Conservation (phyloP, 108 stramenopile genomes). For the Skeletonema menzelii region DNA sequence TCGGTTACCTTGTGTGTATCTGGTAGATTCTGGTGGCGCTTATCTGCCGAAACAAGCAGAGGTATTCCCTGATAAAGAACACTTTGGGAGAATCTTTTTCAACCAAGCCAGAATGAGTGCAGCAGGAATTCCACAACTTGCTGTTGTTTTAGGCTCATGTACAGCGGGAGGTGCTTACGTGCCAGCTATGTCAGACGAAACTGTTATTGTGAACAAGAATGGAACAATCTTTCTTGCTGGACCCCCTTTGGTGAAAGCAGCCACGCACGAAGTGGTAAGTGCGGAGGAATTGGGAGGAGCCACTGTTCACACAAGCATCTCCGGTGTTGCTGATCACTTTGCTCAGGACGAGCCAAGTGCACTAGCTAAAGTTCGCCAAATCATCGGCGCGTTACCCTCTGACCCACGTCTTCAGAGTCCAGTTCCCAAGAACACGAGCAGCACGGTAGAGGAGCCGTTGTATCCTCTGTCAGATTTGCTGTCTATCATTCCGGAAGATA, state of each 20-base stretch:
- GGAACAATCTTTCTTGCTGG: conserved; percentile 99
- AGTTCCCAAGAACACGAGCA: conserved; percentile 30
- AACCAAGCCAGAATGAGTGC: conserved; percentile 95
- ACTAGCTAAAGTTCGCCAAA: conserved; percentile 77
- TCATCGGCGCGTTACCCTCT: conserved; percentile 68
- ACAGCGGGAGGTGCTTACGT: conserved; percentile 99
- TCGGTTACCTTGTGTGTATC: conserved; percentile 93
- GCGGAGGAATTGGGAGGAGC: conserved; percentile 98
- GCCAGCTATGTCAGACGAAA: conserved; percentile 98
- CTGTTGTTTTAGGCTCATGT: conserved; percentile 96
- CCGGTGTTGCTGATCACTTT: conserved; percentile 96
- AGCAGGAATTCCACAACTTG: conserved; percentile 91
- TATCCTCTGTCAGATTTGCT: conserved; percentile 87
- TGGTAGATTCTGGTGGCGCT: conserved; percentile 96
- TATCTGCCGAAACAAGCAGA: conserved; percentile 96
- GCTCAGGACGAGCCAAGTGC: conserved; percentile 93
- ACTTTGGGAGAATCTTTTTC: conserved; percentile 98
- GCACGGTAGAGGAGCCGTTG: conserved; percentile 85
- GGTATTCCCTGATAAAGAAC: conserved; percentile 96
- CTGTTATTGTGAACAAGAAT: conserved; percentile 94
- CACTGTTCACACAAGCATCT: conserved; percentile 85
- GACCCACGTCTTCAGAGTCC: conserved; percentile 39
- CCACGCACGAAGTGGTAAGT: conserved; percentile 94
- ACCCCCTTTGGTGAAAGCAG: conserved; percentile 98
- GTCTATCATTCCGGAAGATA: conserved; percentile 88